phyloP scores from a whole-genome alignment of 2,329 filamentous ascomycete species.

The Zalaria sp. region DNA sequence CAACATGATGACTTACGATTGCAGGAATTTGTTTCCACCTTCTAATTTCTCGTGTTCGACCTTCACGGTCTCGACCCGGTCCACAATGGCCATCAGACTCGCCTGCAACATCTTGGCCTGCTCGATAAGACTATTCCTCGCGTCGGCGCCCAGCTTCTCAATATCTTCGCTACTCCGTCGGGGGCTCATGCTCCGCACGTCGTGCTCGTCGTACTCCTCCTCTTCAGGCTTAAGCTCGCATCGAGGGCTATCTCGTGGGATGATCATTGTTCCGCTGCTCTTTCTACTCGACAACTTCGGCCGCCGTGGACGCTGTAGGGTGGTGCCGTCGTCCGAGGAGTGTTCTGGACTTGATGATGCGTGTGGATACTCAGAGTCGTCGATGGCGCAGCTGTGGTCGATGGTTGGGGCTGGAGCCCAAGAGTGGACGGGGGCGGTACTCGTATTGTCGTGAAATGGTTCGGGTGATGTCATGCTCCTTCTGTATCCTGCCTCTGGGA shows the following conservation, averaged over 20 bases:
- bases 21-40: conserved; percentile 90
- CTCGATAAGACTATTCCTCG: conserved; percentile 50
- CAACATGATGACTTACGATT: conserved; percentile 36
- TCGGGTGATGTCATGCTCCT: too few species aligned
- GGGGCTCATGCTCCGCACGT: conserved; percentile 90
- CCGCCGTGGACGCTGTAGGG: conserved; percentile 23
- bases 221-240: conserved; percentile 51
- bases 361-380: too few species aligned
- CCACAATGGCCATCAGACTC: conserved; percentile 76
- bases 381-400: too few species aligned
- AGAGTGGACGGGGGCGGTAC: too few species aligned
- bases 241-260: conserved; percentile 56
- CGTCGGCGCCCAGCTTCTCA: conserved; percentile 72
- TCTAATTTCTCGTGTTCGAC: conserved; percentile 94
- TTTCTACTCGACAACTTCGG: conserved; percentile 58
- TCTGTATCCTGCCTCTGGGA: too few species aligned
- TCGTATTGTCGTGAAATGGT: too few species aligned
- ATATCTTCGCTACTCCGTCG: conserved; percentile 81
- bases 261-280: conserved; percentile 67
- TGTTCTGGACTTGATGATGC: neutral
- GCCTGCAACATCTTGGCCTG: conserved; percentile 83
- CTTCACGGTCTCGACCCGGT: conserved; percentile 87
- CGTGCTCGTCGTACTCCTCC: conserved; percentile 67
- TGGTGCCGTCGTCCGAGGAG: neutral
- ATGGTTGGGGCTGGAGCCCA: too few species aligned